These are phyloP conservation scores for Cladosporium sphaerospermum DNA, from an alignment of 2,329 filamentous ascomycete species.

Conservation along the genomic window DNA sequence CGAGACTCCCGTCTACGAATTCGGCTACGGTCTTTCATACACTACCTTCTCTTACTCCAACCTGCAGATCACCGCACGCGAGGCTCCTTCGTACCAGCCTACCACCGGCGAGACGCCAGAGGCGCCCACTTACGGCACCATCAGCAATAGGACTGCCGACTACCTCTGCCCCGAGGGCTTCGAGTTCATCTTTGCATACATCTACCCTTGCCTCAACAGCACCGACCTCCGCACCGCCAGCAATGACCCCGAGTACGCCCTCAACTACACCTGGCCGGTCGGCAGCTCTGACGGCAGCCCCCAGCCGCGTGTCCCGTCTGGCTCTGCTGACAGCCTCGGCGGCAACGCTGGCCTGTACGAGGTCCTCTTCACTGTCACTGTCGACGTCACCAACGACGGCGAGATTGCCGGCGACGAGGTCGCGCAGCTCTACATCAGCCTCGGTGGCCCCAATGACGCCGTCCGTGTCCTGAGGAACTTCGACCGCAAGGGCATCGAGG, in stretches of 20 bases:
- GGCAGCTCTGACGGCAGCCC: slow-evolving; percentile 52
- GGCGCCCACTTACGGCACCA: slow-evolving; percentile 60
- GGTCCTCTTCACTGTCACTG: slow-evolving; percentile 60
- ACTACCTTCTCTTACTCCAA: slow-evolving; percentile 72
- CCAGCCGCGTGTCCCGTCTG: slow-evolving; percentile 56
- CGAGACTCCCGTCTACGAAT: slow-evolving; percentile 68
- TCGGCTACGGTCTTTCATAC: slow-evolving; percentile 75
- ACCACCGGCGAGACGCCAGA: slow-evolving; percentile 56
- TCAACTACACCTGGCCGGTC: slow-evolving; percentile 54
- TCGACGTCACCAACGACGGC: slow-evolving; percentile 67
- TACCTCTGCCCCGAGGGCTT: slow-evolving; percentile 63
- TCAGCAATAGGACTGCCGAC: slow-evolving; percentile 55
- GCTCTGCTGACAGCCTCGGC: slow-evolving; percentile 50
- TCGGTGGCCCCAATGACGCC: slow-evolving; percentile 70
- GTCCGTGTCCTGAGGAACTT: slow-evolving; percentile 68
- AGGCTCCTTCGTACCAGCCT: slow-evolving; percentile 51
- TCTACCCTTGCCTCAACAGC: slow-evolving; percentile 68
- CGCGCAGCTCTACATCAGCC: slow-evolving; percentile 67
- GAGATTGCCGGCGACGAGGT: slow-evolving; percentile 60
- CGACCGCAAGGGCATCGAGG: slow-evolving; percentile 64
- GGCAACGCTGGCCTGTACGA: slow-evolving; percentile 63
- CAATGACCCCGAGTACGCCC: slow-evolving; percentile 54
- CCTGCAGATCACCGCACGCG: slow-evolving; percentile 49
- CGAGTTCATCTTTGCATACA: slow-evolving; percentile 49
- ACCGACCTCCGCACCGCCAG: slow-evolving; percentile 54